Evolutionary conservation across 2,329 filamentous ascomycete genomes (phyloP).

Genomic region (Xylariaceae sp.): DNA sequence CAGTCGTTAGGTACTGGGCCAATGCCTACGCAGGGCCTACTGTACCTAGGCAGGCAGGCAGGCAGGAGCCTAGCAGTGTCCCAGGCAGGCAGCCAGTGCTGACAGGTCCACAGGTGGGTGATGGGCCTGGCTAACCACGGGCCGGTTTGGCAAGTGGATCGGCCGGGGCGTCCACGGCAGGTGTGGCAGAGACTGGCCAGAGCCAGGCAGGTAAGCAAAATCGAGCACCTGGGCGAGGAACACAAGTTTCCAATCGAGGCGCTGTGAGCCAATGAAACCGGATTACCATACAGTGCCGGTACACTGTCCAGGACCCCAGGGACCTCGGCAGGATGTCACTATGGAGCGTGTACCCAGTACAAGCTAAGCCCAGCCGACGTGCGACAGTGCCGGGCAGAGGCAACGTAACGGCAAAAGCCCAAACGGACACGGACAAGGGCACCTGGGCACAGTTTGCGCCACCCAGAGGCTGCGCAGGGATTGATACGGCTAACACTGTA

Average conservation of each 20-base stretch:
- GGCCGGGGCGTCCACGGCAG: background rate
- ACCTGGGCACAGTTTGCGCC: constrained; percentile 28
- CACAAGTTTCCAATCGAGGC: constrained; percentile 5
- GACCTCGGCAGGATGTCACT: background rate
- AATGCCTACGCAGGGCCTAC: background rate
- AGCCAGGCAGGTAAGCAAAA: background rate
- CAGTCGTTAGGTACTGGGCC: constrained; percentile 4
- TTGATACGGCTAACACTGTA: constrained; percentile 4
- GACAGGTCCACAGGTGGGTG: background rate
- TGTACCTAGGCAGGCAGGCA: constrained; percentile 5
- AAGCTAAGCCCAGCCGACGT: background rate
- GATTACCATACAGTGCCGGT: constrained; percentile 1
- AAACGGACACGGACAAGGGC: no score
- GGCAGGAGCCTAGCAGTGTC: background rate
- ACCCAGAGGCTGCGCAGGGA: constrained; percentile 32
- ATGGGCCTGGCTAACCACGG: background rate
- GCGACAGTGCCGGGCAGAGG: background rate
- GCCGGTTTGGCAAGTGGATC: background rate
- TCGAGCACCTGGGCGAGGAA: background rate
- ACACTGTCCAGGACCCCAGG: constrained; percentile 2
- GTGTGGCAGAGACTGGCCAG: background rate
- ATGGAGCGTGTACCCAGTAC: background rate
- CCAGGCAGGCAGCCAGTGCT: background rate
- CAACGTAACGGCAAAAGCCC: background rate
- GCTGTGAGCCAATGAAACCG: background rate